Conservation (phyloP, 371 early-diverging fungal species). For the Mucor plumbeus region DNA sequence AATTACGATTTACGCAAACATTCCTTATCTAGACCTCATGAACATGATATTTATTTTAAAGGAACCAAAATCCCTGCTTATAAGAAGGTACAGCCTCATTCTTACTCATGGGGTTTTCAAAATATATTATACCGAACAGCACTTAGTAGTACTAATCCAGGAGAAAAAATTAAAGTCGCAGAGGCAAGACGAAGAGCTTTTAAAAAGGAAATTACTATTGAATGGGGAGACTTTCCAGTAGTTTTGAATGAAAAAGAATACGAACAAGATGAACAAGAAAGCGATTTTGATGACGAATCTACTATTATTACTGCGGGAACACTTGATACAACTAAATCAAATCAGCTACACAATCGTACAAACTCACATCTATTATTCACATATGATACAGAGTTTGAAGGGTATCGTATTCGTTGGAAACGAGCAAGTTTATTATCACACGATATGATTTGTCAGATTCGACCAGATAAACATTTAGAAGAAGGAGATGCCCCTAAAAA, state of each 20-base stretch:
- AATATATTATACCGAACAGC: conserved; percentile 39
- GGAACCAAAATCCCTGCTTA: conserved; percentile 42
- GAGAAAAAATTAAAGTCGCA: conserved; percentile 35
- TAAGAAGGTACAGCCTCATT: conserved; percentile 51
- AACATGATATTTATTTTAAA: conserved; percentile 41
- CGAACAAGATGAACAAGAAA: conserved; percentile 4
- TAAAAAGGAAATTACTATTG: conserved; percentile 48
- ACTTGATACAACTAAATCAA: conserved; percentile 11
- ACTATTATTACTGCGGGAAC: background rate
- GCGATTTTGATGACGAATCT: conserved; percentile 11
- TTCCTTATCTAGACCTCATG: conserved; percentile 39
- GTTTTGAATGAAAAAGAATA: conserved; percentile 5
- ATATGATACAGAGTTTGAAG: conserved; percentile 45
- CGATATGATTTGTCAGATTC: conserved; percentile 46
- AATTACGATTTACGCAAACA: conserved; percentile 44
- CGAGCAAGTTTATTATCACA: conserved; percentile 49
- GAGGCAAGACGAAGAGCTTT: conserved; percentile 50
- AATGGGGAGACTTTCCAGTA: conserved; percentile 37
- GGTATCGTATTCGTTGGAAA: conserved; percentile 43
- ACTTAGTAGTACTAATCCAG: background rate
- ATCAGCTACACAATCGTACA: conserved; percentile 38
- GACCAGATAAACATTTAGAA: conserved; percentile 13
- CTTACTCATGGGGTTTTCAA: conserved; percentile 61
- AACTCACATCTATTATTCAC: conserved; percentile 46
- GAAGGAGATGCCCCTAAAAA: conserved; percentile 7